Evolutionary conservation across 2,329 filamentous ascomycete genomes (phyloP), one percentile per base, ranked within the genome.

Genomic region (Alternaria triticimaculans): DNA sequence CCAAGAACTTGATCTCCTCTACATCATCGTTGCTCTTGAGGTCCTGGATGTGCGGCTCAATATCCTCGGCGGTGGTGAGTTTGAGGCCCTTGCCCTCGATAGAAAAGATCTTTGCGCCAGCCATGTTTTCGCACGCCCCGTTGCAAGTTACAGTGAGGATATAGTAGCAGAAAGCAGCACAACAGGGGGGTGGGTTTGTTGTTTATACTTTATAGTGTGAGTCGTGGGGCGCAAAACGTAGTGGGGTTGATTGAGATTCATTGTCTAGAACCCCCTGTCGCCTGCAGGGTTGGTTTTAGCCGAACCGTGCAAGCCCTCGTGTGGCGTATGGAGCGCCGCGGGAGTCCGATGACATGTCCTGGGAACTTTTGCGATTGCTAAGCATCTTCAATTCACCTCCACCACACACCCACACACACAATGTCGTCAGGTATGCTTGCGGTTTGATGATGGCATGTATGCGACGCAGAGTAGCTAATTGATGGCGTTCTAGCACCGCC

Each of bases 41-140:
- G 54, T 88, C 86, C 72, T 90, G 87, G 76, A 97, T 92, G 80
- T 97, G 90, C 70, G 92, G 85, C 80, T 96, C 92, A 65, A 98
- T 87, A 81, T 98, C 94, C 69, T 89, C 91, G 55, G 92, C 93
- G 44, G 90, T 93, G 84, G 96, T 90, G 77, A 99, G 92, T 86
- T 97, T 97, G 74, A 98, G 88, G 76, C 91, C 91, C 84, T 92
- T 96, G 81, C 92, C 94, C 82, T 97, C 92, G 71, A 98, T 89
- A 72, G 94, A 94, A 84, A 97, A 98, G 77, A 93, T 80, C 80
- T 92, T 94, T 60, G 81, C 77, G 26, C 69, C 70, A 57, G 82
- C 74, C 83, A 87, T 87, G 26, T 69, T 55, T 51, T 62, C 54
- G 50, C 55, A 30, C 18, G 12, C 28, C 33, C 48, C n/a, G 33